Conservation (phyloP, 1,284 basidiomycete genomes). For the Mycocalia duriaeana region DNA sequence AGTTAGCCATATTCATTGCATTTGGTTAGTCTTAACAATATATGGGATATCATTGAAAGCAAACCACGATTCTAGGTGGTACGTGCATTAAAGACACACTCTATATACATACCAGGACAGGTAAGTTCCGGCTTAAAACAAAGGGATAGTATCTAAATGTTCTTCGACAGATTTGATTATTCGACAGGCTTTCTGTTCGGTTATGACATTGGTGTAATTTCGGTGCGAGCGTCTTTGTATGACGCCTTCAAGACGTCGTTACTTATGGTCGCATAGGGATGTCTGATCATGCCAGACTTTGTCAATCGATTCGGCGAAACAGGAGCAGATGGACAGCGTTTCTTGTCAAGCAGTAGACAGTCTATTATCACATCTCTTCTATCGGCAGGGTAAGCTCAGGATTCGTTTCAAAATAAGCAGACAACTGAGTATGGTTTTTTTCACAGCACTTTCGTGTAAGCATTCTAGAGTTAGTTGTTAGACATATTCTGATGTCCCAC, state of each 20-base stretch:
- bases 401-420: not conserved
- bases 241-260: not conserved
- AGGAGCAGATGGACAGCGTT: constrained; percentile 42
- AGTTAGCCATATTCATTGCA: constrained; percentile 58
- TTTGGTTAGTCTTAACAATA: constrained; percentile 30
- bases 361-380: constrained; percentile 77
- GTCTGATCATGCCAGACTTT: constrained; percentile 78
- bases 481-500: not conserved
- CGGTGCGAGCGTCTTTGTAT: constrained; percentile 19
- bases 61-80: constrained; percentile 13
- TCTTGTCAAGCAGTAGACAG: constrained; percentile 59
- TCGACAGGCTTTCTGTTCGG: constrained; percentile 53
- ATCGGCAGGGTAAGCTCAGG: constrained; percentile 57
- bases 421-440: not conserved
- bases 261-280: constrained; percentile 44
- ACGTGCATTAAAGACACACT: too few species aligned
- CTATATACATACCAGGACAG: too few species aligned
- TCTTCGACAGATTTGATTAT: constrained; percentile 5
- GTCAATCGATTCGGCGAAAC: constrained; percentile 60
- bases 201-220: constrained; percentile 71
- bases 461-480: constrained; percentile 1
- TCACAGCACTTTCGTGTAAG: constrained; percentile 56
- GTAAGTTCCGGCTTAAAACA: too few species aligned
- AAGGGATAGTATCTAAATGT: too few species aligned
- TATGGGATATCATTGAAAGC: too few species aligned